Conservation (phyloP, 192 early-diverging fungal genomes). For the Backusella tarrabulga region DNA sequence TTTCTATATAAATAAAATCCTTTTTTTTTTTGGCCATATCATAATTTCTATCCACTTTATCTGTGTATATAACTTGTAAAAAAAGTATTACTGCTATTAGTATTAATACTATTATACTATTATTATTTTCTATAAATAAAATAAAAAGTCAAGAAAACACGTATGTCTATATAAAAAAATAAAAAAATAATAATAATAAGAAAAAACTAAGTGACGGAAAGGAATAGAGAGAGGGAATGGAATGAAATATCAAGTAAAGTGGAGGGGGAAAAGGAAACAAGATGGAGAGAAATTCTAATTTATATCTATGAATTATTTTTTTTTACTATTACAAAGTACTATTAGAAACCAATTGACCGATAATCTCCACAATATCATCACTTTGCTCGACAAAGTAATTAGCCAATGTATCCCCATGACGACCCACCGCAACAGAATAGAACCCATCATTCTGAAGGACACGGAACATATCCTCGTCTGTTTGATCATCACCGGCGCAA, state of each 20-base stretch:
- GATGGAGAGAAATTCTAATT: neutral
- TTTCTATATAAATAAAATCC: neutral
- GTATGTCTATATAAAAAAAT: neutral
- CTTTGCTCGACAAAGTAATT: conserved; percentile 78
- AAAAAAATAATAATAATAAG: neutral
- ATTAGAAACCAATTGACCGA: conserved; percentile 28
- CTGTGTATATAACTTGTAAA: neutral
- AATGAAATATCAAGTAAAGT: neutral
- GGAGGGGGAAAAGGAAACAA: neutral
- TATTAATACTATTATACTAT: neutral
- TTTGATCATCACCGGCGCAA: conserved; percentile 96
- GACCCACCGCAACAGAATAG: conserved; percentile 77
- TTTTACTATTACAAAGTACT: conserved; percentile 10
- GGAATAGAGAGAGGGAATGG: neutral
- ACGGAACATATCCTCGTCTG: conserved; percentile 97
- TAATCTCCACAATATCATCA: conserved; percentile 57
- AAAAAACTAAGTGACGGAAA: neutral
- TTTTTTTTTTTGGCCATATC: neutral
- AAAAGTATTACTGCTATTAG: neutral
- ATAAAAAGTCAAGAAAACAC: neutral
- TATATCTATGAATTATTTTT: neutral
- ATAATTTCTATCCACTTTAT: neutral
- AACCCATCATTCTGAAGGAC: conserved; percentile 42
- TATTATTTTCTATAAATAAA: conserved; percentile 7
- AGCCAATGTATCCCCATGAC: conserved; percentile 82